phyloP scores from a whole-genome alignment of 768 basidiomycete genomes.

The Serendipita sp. region DNA sequence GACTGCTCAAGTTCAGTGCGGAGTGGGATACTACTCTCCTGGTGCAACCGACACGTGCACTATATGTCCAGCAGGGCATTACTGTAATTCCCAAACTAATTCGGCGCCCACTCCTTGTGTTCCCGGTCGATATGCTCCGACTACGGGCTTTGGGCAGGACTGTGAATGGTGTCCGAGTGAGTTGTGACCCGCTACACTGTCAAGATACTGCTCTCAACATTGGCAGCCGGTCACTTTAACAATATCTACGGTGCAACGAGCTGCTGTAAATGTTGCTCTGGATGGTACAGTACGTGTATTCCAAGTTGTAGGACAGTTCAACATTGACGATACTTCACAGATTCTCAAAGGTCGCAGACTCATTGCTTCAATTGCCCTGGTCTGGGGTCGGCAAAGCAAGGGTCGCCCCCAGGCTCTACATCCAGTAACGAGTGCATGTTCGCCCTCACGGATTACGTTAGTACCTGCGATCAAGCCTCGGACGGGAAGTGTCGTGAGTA shows the following conservation, averaged over 20 bases:
- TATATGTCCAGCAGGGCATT: constrained; percentile 3
- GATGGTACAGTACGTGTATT: not conserved
- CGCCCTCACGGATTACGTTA: not conserved
- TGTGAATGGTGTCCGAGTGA: constrained; percentile 4
- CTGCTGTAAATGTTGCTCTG: constrained; percentile 5
- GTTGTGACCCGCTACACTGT: not conserved
- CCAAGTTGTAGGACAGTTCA: not conserved
- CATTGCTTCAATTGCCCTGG: constrained; percentile 5
- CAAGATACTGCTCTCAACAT: not conserved
- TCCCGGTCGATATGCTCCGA: constrained; percentile 4
- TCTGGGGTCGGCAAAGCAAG: not conserved
- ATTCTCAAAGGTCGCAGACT: not conserved
- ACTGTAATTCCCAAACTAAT: constrained; percentile 1
- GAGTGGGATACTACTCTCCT: not conserved
- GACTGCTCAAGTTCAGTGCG: not conserved
- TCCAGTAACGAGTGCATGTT: not conserved
- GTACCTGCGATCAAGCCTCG: not conserved
- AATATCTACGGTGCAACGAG: not conserved
- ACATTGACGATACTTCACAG: not conserved
- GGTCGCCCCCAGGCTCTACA: not conserved
- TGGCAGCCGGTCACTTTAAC: not conserved
- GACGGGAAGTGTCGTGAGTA: not conserved
- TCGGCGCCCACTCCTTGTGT: constrained; percentile 2
- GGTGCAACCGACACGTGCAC: not conserved
- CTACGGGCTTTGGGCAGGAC: not conserved